A percentile compares a stretch with the other conserved stretches of the same genome.
Conservation (phyloP, 805 yeast genomes). For the Debaryomyces tyrocola region DNA sequence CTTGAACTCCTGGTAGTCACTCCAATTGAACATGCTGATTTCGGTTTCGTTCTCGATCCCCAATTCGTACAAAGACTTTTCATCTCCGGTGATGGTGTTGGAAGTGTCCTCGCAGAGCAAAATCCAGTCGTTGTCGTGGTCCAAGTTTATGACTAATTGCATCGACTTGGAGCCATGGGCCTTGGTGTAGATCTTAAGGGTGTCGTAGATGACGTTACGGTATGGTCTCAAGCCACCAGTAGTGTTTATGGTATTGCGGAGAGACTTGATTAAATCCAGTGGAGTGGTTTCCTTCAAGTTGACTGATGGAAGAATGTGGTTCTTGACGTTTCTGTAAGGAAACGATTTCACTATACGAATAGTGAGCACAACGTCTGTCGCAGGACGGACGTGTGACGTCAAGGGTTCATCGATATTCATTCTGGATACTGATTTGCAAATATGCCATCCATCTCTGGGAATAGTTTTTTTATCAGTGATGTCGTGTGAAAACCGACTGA, state of each 20-base stretch:
- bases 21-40: constrained; percentile 72
- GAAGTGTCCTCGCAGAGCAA: constrained; percentile 18
- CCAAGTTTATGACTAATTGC: constrained; percentile 88
- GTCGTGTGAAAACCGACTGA: no score
- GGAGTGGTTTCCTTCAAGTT: constrained; percentile 73
- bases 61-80: constrained; percentile 32
- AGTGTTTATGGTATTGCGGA: constrained; percentile 46
- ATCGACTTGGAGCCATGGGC: constrained; percentile 95
- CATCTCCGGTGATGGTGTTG: constrained; percentile 7
- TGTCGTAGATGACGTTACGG: constrained; percentile 70
- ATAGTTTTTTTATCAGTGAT: no score
- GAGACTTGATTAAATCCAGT: constrained; percentile 54
- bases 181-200: constrained; percentile 84
- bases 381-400: constrained; percentile 76
- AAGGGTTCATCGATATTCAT: constrained; percentile 60
- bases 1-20: constrained; percentile 67
- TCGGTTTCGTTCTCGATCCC: constrained; percentile 85
- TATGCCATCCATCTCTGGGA: no score
- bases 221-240: constrained; percentile 79
- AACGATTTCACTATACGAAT: constrained; percentile 88
- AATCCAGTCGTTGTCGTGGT: constrained; percentile 74
- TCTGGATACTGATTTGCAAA: background rate
- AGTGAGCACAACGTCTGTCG: constrained; percentile 73
- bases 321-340: constrained; percentile 84
- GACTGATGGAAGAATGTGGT: constrained; percentile 64